These are phyloP conservation scores for Scalesia atractyloides DNA, from an alignment of 129 eudicot genomes.

Conservation along the genomic window DNA sequence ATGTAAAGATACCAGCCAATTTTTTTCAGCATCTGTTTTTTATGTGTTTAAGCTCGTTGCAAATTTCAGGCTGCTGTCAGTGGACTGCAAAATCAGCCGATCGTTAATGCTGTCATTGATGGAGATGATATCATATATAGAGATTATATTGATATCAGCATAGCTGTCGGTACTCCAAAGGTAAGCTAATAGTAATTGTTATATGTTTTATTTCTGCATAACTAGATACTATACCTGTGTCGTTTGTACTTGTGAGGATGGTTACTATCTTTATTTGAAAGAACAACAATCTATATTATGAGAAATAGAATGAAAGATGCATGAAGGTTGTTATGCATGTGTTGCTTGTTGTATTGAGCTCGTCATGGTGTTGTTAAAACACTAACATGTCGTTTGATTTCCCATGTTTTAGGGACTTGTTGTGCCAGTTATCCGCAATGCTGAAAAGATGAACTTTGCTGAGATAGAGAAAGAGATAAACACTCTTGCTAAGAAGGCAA, in stretches of 20 bases:
- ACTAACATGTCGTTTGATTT: background rate
- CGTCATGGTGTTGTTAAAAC: background rate
- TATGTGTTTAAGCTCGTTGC: background rate
- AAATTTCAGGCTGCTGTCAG: constrained; percentile 81
- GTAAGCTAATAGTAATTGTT: constrained; percentile 32
- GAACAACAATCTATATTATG: background rate
- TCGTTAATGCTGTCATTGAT: constrained; percentile 88
- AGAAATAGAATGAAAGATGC: background rate
- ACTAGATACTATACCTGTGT: background rate
- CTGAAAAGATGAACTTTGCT: constrained; percentile 73
- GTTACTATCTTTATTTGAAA: background rate
- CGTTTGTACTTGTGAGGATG: background rate
- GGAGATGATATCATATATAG: constrained; percentile 95
- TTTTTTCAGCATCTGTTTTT: background rate
- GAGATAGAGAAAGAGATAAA: constrained; percentile 84
- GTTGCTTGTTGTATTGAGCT: background rate
- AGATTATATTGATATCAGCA: constrained; percentile 88
- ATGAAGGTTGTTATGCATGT: background rate
- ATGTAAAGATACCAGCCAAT: background rate
- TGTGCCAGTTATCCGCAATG: constrained; percentile 75
- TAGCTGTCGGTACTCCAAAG: constrained; percentile 96
- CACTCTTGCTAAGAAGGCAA: constrained; percentile 82
- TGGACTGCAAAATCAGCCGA: constrained; percentile 81
- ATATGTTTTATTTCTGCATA: background rate
- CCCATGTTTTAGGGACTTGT: constrained; percentile 58